These are phyloP conservation scores for Ichthyophthirius multifiliis DNA, from an alignment of 169 alveolate genomes.

Conservation along the genomic window DNA sequence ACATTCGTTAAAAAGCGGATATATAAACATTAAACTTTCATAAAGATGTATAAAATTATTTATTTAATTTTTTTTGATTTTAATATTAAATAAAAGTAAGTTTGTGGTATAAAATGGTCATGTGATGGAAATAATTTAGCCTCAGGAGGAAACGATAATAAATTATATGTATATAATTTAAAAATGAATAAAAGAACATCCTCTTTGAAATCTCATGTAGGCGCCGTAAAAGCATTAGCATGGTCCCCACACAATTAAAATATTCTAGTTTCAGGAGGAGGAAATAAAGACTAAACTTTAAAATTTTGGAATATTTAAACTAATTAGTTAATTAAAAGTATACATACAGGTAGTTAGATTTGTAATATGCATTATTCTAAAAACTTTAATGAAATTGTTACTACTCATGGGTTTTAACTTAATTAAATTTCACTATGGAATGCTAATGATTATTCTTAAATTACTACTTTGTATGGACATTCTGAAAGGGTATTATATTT, in stretches of 20 bases:
- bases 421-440: slow-evolving; percentile 49
- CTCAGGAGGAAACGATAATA: slow-evolving; percentile 95
- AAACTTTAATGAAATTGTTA: slow-evolving; percentile 43
- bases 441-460: slow-evolving; percentile 20
- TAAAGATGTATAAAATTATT: slow-evolving; percentile 35
- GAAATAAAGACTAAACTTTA: slow-evolving; percentile 39
- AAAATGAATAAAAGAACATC: slow-evolving; percentile 20
- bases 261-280: slow-evolving; percentile 50
- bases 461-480: slow-evolving; percentile 42
- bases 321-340: slow-evolving; percentile 1
- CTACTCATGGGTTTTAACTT: slow-evolving; percentile 45
- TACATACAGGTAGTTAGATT: slow-evolving; percentile 46
- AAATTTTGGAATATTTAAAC: slow-evolving; percentile 37
- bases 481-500: slow-evolving; percentile 41
- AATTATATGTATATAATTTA: slow-evolving; percentile 42
- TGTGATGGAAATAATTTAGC: slow-evolving; percentile 88
- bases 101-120: slow-evolving; percentile 90
- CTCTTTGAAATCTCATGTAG: slow-evolving; percentile 30
- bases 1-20: slow-evolving; percentile 52
- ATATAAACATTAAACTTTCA: slow-evolving; percentile 35
- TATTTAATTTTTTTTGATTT: neutral
- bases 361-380: slow-evolving; percentile 41
- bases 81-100: slow-evolving; percentile 83
- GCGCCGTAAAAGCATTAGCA: slow-evolving; percentile 51
- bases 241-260: slow-evolving; percentile 51